Base-by-base conservation (phyloP, 805 yeast species). In the Nakazawaea siamensis region DNA sequence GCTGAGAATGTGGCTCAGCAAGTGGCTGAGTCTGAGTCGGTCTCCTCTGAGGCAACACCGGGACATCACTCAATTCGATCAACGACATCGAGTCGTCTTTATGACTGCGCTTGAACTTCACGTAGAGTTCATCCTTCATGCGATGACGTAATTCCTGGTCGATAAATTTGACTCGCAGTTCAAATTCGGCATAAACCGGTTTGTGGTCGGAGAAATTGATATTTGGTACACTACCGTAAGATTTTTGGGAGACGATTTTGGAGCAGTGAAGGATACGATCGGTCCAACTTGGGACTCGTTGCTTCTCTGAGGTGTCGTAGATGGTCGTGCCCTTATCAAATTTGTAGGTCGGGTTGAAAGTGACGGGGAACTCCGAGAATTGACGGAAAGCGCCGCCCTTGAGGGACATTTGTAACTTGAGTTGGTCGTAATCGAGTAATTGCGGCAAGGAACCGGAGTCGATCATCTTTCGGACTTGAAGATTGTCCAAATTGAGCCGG, bases 231-330 rank as follows among this genome's bases (percentile, higher is more conserved):
- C 80, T 72, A 36, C 76, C 71, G 52, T 92, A 92, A 34, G 76
- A 75, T 42, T 76, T 51, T 31, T 85, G 92, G 27, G 64, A 58
- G 27, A 87, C 48, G 13, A 58, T 59, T 4, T 62, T 54, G 25
- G 94, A 86, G 40, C 68, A 65, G 48, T 68, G 79, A 31, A 90
- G 60, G 37, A 37, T 29, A 38, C 98, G 62, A 59, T 92, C 99
- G 3, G 97, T 88, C 98, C 98, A 92, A 0, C 98, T 94, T 1
- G 98, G 99, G 10, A 84, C 77, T 42, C 99, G 72, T 55, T 77
- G 79, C 56, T 92, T 92, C 49, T 90, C 97, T 27, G 94, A 79
- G 0, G 94, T 72, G 54, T 92, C 99, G 52, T 88, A 92, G 2
- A 51, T 58, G 31, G 70, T 73, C 0, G 94, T 80, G 4, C 94